Conservation (phyloP, 2,329 filamentous ascomycete species). For the Ambrosiella beaveri region DNA sequence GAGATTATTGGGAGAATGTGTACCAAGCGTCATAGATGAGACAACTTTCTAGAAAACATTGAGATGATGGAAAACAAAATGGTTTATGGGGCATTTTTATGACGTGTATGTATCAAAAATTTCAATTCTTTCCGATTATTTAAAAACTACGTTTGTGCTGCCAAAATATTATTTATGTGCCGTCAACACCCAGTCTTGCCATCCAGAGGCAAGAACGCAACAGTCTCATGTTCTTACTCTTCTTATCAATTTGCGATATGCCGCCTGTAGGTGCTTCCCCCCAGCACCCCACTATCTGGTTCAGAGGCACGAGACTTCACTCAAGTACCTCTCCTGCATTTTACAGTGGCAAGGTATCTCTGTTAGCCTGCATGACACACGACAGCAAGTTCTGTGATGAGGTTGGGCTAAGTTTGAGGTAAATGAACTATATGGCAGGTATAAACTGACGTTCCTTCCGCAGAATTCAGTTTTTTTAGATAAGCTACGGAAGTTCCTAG, state of each 20-base stretch:
- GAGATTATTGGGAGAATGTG: background rate
- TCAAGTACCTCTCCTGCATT: background rate
- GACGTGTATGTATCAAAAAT: background rate
- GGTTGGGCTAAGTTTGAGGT: background rate
- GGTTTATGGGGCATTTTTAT: background rate
- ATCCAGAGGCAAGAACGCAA: conserved; percentile 4
- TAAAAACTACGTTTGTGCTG: background rate
- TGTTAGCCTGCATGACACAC: background rate
- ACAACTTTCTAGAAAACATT: background rate
- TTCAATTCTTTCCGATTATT: background rate
- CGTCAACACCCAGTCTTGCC: background rate
- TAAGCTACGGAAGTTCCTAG: background rate
- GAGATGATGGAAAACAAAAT: background rate
- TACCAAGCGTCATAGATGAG: no score
- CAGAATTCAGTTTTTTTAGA: conserved; percentile 5
- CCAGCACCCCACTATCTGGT: background rate
- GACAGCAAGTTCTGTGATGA: background rate
- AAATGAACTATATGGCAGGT: background rate
- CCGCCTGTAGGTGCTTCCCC: background rate
- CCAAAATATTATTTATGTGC: background rate
- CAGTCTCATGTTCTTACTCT: background rate
- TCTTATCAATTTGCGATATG: conserved; percentile 4
- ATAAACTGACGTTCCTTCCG: conserved; percentile 5
- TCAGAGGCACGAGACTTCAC: background rate
- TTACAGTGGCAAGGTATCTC: background rate